Evolutionary conservation across 805 yeast species (phyloP), one percentile per base, ranked within the genome.

Genomic region (Sugiyamaella chiloensis): DNA sequence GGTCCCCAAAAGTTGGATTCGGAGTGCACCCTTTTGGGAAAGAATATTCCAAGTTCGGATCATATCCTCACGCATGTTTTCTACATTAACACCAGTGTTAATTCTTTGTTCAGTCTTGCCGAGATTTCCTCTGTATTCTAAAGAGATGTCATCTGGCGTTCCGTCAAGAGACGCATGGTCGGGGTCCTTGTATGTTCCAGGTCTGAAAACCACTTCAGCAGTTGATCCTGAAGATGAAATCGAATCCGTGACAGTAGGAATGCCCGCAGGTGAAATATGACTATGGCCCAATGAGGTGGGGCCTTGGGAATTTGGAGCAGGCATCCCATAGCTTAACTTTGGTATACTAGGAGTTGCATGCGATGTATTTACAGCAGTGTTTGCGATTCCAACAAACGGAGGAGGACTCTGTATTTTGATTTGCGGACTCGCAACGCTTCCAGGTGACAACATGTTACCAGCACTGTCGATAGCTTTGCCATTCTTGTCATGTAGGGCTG

Each of bases 121-220:
- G 6, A 6, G 12, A 24, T 40, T 24, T 14, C 19, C 35, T 4
- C 24, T 12, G 31, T 21, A 24, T 3, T 37, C 46, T 8, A 29
- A 6, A 8, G 26, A 31, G 27, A 46, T n/a, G 11, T 50, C 56
- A 12, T 55, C 57, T 9, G 57, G 57, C 1, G 58, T 52, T n/a
- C 56, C 52, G 44, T 48, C 37, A 14, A 51, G 21, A 2, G 56
- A 42, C n/a, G 50, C 50, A 31, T 49, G 50, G 21, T 34, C 37
- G 4, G 37, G 37, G 7, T 34, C 24, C 20, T 34, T 34, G 20
- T 34, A 21, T 7, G 29, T 26, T 5, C 37, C 37, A 16, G 20
- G 11, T 7, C 37, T 19, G 21, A 34, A 14, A 5, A 34, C 16
- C 14, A 16, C 11, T 16, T 34, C 37, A 34, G 37, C 36, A 26